Evolutionary conservation across 495 filamentous ascomycete species (phyloP).

Genomic region (Hypoxylon perforatum): DNA sequence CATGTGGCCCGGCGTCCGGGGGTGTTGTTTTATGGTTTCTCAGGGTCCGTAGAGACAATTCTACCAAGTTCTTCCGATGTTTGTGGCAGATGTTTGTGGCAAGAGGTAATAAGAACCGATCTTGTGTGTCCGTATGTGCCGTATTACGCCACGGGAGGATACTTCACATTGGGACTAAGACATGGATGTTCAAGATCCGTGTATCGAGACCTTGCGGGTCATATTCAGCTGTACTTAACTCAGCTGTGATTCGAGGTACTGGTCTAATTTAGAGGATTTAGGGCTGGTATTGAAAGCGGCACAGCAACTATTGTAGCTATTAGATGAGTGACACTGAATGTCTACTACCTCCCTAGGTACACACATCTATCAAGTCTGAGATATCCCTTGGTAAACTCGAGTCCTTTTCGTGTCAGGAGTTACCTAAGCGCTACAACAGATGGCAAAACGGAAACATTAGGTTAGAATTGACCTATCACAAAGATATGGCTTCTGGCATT

Average conservation of each 20-base stretch:
- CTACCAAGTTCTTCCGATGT: constrained; percentile 26
- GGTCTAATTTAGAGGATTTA: too few relatives aligned
- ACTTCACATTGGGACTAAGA: too few relatives aligned
- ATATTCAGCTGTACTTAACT: too few relatives aligned
- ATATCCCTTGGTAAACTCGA: constrained; percentile 15
- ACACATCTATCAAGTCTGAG: background rate
- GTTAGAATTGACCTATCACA: constrained; percentile 18
- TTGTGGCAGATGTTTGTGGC: too few relatives aligned
- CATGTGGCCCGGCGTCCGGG: constrained; percentile 49
- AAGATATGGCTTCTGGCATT: background rate
- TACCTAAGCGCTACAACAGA: constrained; percentile 28
- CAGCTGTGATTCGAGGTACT: too few relatives aligned
- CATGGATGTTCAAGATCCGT: too few relatives aligned
- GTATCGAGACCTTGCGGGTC: too few relatives aligned
- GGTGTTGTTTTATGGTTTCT: constrained; percentile 43
- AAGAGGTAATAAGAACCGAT: too few relatives aligned
- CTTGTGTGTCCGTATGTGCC: too few relatives aligned
- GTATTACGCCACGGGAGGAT: too few relatives aligned
- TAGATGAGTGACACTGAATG: background rate
- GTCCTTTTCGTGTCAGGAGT: constrained; percentile 27
- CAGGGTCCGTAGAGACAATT: constrained; percentile 41
- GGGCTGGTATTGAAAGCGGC: too few relatives aligned
- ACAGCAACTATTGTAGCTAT: background rate
- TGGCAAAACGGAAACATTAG: constrained; percentile 5
- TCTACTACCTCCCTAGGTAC: background rate